phyloP scores from a whole-genome alignment of 176 grass and related monocot genomes.

The Ananas comosus region DNA sequence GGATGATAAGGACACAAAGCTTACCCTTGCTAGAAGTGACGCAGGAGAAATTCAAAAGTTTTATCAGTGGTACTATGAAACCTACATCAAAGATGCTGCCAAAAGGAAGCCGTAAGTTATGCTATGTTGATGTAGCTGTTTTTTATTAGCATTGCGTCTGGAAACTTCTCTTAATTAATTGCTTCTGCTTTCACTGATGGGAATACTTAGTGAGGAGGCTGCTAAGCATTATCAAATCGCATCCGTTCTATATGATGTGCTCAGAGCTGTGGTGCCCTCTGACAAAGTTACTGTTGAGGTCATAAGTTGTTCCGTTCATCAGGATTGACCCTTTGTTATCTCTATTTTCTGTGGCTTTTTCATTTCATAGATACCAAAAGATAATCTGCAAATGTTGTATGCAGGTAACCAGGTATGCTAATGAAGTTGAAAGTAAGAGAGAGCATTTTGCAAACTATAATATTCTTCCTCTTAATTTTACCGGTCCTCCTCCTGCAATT shows the following conservation, averaged over 20 bases:
- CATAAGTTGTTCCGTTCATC: neutral
- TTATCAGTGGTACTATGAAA: slow-evolving; percentile 46
- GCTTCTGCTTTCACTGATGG: slow-evolving; percentile 10
- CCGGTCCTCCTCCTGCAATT: slow-evolving; percentile 40
- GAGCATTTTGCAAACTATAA: slow-evolving; percentile 69
- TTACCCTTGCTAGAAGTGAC: slow-evolving; percentile 31
- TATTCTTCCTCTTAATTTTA: slow-evolving; percentile 88
- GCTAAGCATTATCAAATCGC: slow-evolving; percentile 62
- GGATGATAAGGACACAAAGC: slow-evolving; percentile 55
- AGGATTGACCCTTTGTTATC: neutral
- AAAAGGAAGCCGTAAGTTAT: slow-evolving; percentile 53
- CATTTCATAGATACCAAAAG: slow-evolving; percentile 6
- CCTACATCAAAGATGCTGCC: slow-evolving; percentile 26
- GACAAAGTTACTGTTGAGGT: slow-evolving; percentile 34
- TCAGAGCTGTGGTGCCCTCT: slow-evolving; percentile 49
- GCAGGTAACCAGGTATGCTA: slow-evolving; percentile 44
- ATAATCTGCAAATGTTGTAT: slow-evolving; percentile 9
- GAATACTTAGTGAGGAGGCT: slow-evolving; percentile 59
- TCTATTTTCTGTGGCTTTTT: slow-evolving; percentile 3
- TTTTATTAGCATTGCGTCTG: neutral
- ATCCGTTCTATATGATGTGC: slow-evolving; percentile 74
- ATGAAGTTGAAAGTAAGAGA: slow-evolving; percentile 58
- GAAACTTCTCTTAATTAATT: slow-evolving; percentile 14
- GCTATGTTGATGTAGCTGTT: neutral
- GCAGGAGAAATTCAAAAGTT: slow-evolving; percentile 64